Evolutionary conservation across 2,329 filamentous ascomycete species (phyloP).

Genomic region (Echinosphaeria canescens): DNA sequence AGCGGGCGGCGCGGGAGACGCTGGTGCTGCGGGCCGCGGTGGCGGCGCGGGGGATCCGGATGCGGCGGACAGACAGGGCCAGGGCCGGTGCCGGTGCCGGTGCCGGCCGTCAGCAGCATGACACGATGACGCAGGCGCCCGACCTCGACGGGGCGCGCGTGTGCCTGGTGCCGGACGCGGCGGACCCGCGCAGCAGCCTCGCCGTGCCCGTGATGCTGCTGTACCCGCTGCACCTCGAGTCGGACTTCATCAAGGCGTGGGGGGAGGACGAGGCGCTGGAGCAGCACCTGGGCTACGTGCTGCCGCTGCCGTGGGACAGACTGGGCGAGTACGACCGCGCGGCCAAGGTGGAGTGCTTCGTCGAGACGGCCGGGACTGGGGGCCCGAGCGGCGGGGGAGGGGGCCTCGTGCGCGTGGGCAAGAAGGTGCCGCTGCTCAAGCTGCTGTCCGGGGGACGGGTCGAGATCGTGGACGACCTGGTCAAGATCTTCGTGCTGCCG

Average conservation of each 20-base stretch:
- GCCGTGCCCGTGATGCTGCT: conserved; percentile 63
- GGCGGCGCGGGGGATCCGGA: conserved; percentile 45
- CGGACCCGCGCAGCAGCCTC: conserved; percentile 51
- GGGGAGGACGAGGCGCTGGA: conserved; percentile 52
- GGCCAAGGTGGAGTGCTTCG: conserved; percentile 59
- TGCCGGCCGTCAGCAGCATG: conserved; percentile 17
- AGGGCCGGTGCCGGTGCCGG: too few species aligned
- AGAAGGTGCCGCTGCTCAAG: conserved; percentile 59
- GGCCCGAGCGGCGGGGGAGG: too few species aligned
- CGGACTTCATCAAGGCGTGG: conserved; percentile 81
- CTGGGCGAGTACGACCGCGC: conserved; percentile 42
- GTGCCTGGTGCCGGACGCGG: conserved; percentile 45
- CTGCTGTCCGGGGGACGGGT: conserved; percentile 56
- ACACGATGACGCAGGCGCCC: conserved; percentile 48
- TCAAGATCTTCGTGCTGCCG: conserved; percentile 68
- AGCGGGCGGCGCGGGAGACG: conserved; percentile 30
- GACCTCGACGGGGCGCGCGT: conserved; percentile 37
- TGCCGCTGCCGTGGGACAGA: conserved; percentile 75
- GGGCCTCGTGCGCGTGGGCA: conserved; percentile 75
- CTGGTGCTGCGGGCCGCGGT: conserved; percentile 43
- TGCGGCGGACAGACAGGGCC: conserved; percentile 42
- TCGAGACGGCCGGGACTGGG: conserved; percentile 15
- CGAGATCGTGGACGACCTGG: conserved; percentile 71
- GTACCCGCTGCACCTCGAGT: conserved; percentile 65
- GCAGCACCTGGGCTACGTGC: conserved; percentile 66